These are phyloP conservation scores for Limnanthes douglasii DNA, from an alignment of 345 rosid species.

Conservation along the genomic window DNA sequence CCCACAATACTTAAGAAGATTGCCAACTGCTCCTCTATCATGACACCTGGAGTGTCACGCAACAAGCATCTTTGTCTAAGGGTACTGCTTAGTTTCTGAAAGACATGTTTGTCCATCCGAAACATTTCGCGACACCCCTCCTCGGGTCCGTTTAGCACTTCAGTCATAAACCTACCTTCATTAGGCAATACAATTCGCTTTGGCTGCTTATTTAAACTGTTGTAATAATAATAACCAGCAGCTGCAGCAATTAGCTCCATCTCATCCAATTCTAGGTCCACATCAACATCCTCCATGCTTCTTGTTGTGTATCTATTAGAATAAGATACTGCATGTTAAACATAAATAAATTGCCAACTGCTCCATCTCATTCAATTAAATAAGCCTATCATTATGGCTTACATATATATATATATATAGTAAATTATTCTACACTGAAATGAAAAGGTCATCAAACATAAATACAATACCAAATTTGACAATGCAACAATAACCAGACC, in stretches of 20 bases:
- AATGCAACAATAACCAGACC: too few species aligned
- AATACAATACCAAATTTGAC: too few species aligned
- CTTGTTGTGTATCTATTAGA: too few species aligned
- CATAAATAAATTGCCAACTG: too few species aligned
- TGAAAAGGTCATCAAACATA: too few species aligned
- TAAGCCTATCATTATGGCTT: too few species aligned
- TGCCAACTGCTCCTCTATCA: constrained; percentile 67
- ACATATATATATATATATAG: too few species aligned
- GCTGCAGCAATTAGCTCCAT: constrained; percentile 80
- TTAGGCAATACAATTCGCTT: constrained; percentile 13
- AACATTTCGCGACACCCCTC: constrained; percentile 49
- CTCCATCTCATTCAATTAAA: too few species aligned
- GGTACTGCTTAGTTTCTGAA: constrained; percentile 35
- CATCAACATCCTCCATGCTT: too few species aligned
- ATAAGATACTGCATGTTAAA: too few species aligned
- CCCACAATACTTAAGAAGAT: constrained; percentile 66
- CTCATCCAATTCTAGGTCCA: constrained; percentile 62
- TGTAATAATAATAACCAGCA: constrained; percentile 48
- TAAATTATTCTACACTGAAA: too few species aligned
- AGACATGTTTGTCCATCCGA: constrained; percentile 67
- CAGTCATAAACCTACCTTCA: constrained; percentile 34
- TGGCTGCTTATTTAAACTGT: constrained; percentile 27
- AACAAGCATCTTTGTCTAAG: constrained; percentile 45
- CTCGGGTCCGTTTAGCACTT: constrained; percentile 34
- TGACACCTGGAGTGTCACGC: constrained; percentile 50